Evolutionary conservation across 2,329 filamentous ascomycete species (phyloP).

Genomic region (Chrysoporthe puriensis): DNA sequence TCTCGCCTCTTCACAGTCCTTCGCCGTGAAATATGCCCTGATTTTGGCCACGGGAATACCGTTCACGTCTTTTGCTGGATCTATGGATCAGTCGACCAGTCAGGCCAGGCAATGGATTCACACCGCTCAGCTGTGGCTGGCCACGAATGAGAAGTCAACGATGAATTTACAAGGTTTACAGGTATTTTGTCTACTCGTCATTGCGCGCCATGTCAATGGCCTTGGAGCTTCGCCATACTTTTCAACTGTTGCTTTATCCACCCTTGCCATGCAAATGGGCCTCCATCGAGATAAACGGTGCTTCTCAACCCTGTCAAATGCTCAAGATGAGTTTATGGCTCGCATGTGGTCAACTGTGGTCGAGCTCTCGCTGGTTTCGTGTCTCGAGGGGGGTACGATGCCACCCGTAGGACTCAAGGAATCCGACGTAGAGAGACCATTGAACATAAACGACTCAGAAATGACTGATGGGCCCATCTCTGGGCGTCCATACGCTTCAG

Average conservation of each 20-base stretch:
- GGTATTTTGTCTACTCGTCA: constrained; percentile 54
- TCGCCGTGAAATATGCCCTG: constrained; percentile 56
- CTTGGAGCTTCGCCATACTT: constrained; percentile 35
- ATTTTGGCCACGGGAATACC: constrained; percentile 55
- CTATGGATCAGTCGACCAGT: constrained; percentile 46
- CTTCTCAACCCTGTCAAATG: constrained; percentile 30
- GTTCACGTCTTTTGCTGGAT: constrained; percentile 43
- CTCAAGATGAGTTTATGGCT: constrained; percentile 35
- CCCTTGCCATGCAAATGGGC: constrained; percentile 37
- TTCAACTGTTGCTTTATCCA: constrained; percentile 36
- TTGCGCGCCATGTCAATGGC: constrained; percentile 50
- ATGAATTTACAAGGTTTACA: constrained; percentile 55
- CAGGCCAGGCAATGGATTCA: constrained; percentile 54
- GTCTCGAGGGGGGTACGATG: constrained; percentile 33
- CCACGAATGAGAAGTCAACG: constrained; percentile 36
- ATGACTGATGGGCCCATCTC: constrained; percentile 19
- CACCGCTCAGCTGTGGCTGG: constrained; percentile 32
- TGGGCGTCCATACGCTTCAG: background rate
- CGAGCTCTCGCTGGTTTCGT: constrained; percentile 33
- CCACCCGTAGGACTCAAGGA: constrained; percentile 30
- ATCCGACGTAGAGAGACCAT: constrained; percentile 30
- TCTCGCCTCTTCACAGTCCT: constrained; percentile 36
- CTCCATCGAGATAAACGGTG: constrained; percentile 36
- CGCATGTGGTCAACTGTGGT: constrained; percentile 38
- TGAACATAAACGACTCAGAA: constrained; percentile 31